phyloP scores from a whole-genome alignment of 2,329 filamentous ascomycete species.

The Trichophyton mentagrophytes region DNA sequence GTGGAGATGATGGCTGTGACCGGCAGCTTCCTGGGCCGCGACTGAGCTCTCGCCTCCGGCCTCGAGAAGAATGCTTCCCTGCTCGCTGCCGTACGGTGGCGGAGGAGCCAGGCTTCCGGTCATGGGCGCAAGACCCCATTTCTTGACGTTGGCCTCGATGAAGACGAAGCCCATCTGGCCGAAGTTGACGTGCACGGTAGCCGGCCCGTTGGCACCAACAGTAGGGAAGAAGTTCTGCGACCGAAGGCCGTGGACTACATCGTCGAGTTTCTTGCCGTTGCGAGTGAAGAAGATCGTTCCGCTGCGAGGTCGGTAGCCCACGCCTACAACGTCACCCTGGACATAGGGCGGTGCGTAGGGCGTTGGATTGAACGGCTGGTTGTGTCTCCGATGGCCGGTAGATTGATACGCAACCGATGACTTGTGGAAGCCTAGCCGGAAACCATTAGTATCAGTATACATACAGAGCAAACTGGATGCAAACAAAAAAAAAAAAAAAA shows the following conservation, averaged over 20 bases:
- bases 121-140: constrained; percentile 95
- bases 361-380: constrained; percentile 75
- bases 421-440: constrained; percentile 65
- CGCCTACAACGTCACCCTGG: constrained; percentile 90
- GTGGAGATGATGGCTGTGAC: too few species aligned
- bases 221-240: constrained; percentile 95
- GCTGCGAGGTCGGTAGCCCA: constrained; percentile 86
- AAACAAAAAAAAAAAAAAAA: not conserved
- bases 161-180: constrained; percentile 97
- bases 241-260: constrained; percentile 85
- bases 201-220: constrained; percentile 88
- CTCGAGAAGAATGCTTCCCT: constrained; percentile 89
- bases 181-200: constrained; percentile 89
- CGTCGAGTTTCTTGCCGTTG: constrained; percentile 93
- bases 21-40: too few species aligned
- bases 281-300: constrained; percentile 93
- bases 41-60: constrained; percentile 45
- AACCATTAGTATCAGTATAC: not conserved
- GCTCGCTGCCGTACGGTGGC: constrained; percentile 91
- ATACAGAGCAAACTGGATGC: not conserved
- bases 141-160: constrained; percentile 98
- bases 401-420: constrained; percentile 86
- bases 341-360: constrained; percentile 72
- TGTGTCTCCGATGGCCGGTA: constrained; percentile 71
- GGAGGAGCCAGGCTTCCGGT: constrained; percentile 89